Evolutionary conservation across 1,139 yeast genomes (phyloP).

Genomic region (Nakaseomyces bracarensis): DNA sequence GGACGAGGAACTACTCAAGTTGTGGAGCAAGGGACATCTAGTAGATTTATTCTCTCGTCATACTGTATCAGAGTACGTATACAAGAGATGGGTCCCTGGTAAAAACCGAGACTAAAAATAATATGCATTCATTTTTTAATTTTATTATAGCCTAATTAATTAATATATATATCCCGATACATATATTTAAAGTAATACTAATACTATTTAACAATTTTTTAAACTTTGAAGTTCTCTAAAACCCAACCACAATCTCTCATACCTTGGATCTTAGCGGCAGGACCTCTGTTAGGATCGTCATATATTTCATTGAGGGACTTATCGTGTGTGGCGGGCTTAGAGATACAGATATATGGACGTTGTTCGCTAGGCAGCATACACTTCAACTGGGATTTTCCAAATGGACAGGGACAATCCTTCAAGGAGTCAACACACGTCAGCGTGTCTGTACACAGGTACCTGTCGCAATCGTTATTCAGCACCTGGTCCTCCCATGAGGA

Average conservation of each 20-base stretch:
- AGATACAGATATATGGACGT: conserved; percentile 55
- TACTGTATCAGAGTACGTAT: conserved; percentile 56
- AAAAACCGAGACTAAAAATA: conserved; percentile 56
- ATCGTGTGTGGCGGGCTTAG: conserved; percentile 55
- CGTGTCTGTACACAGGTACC: conserved; percentile 77
- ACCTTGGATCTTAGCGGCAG: conserved; percentile 44
- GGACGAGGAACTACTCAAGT: conserved; percentile 28
- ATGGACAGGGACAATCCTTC: conserved; percentile 81
- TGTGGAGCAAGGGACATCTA: conserved; percentile 24
- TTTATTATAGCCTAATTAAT: not conserved
- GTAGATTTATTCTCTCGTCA: conserved; percentile 33
- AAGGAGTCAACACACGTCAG: conserved; percentile 63
- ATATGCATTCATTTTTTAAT: not conserved
- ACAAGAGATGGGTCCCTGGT: conserved; percentile 78
- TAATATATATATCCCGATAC: not conserved
- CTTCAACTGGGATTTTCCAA: conserved; percentile 73
- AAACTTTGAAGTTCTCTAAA: conserved; percentile 9
- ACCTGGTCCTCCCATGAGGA: conserved; percentile 35
- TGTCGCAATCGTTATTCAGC: conserved; percentile 44
- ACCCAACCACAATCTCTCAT: conserved; percentile 79
- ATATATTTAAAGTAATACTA: not conserved
- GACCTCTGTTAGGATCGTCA: conserved; percentile 46
- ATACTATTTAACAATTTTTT: not conserved
- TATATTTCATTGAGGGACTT: conserved; percentile 33
- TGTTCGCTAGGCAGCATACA: conserved; percentile 58